phyloP scores from a whole-genome alignment of 1,284 basidiomycete species.

The Neolentinus lepideus region DNA sequence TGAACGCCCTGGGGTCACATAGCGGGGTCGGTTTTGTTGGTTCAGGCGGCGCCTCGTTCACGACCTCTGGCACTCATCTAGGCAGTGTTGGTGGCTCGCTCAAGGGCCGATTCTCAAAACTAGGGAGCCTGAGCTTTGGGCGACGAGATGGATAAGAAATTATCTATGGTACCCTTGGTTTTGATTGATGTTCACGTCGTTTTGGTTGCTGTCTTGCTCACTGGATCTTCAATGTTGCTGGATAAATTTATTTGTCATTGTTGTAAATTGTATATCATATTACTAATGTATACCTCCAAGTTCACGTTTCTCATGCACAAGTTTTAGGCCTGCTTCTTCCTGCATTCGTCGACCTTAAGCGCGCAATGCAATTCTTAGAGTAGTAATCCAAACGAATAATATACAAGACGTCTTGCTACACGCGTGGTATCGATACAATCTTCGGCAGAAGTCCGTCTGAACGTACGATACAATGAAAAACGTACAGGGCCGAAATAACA shows the following conservation, averaged over 20 bases:
- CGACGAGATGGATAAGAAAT: slow-evolving; percentile 35
- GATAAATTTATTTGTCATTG: background rate
- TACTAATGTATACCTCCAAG: background rate
- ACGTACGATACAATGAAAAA: background rate
- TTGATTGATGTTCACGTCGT: background rate
- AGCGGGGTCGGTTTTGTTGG: background rate
- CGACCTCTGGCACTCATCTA: slow-evolving; percentile 21
- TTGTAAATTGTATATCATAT: background rate
- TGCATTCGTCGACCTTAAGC: background rate
- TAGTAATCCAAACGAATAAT: background rate
- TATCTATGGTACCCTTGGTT: background rate
- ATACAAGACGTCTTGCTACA: background rate
- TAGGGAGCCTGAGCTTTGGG: slow-evolving; percentile 67
- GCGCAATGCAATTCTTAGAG: background rate
- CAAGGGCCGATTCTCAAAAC: slow-evolving; percentile 54
- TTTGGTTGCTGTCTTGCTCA: background rate
- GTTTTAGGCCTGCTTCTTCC: background rate
- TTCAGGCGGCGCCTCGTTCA: slow-evolving; percentile 16
- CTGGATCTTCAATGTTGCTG: background rate
- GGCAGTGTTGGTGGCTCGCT: slow-evolving; percentile 31
- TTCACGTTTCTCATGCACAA: background rate
- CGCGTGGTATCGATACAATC: background rate
- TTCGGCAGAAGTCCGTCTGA: background rate
- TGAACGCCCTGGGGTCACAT: slow-evolving; percentile 10
- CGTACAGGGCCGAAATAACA: background rate